These are phyloP conservation scores for Trichoderma lentiforme DNA, from an alignment of 2,329 filamentous ascomycete species.

Conservation along the genomic window DNA sequence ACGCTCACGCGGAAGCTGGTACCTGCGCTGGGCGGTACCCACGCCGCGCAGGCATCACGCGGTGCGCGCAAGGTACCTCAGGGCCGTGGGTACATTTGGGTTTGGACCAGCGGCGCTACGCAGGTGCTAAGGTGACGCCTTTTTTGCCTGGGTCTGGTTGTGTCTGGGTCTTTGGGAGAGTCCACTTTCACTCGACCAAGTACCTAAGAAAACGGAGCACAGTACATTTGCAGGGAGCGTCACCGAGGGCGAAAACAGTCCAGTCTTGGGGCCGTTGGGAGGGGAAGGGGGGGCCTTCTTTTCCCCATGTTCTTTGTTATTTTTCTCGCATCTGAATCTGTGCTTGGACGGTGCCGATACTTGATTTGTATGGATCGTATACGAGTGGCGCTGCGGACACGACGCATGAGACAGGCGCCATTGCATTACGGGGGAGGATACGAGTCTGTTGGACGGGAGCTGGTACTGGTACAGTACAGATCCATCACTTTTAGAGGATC, in stretches of 20 bases:
- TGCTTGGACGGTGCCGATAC: neutral
- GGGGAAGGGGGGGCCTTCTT: neutral
- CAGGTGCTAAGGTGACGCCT: neutral
- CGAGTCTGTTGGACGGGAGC: neutral
- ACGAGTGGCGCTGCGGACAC: neutral
- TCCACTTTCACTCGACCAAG: neutral
- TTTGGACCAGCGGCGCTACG: neutral
- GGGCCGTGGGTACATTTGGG: neutral
- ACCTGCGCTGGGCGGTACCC: slow-evolving; percentile 3
- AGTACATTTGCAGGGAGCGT: neutral
- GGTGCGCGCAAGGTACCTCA: neutral
- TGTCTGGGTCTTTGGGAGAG: neutral
- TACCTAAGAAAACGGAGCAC: neutral
- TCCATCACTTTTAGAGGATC: neutral
- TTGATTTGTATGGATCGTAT: neutral
- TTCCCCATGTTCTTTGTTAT: neutral
- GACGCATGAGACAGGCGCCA: neutral
- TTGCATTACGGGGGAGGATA: neutral
- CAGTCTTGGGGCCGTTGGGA: neutral
- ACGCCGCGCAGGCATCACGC: neutral
- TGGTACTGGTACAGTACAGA: neutral
- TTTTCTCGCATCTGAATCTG: neutral
- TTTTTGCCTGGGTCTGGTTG: neutral
- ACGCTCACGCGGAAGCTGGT: neutral
- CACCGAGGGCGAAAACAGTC: neutral